Evolutionary conservation across 148 eudicot species (phyloP), one percentile per base, ranked within the genome.

Genomic region (Cornus controversa): DNA sequence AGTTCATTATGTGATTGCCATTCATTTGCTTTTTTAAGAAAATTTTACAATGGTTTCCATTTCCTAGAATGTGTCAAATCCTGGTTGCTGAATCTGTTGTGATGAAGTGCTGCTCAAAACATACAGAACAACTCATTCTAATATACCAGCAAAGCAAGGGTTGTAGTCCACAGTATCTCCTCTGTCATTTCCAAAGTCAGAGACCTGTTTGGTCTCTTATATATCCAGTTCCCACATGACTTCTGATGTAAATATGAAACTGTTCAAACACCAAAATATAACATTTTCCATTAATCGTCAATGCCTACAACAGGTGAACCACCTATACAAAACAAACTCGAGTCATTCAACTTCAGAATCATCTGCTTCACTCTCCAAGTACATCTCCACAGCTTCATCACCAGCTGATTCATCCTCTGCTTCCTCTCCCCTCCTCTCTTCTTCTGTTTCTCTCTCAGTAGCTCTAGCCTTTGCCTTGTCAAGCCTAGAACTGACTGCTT

Each of bases 401-500:
- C 66, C 62, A 2, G 79, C 64, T 26, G 63, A 27, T 72, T 74
- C 64, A 22, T 66, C 83, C 42, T 82, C 90, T 11, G 37, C 64
- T 47, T 81, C 79, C 45, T 58, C 67, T 60, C 45, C 77, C 77
- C 23, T 75, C 63, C 47, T 74, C 37, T 81, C 81, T 53, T 65
- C 85, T 70, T 83, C 87, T 65, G 24, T 79, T 66, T 86, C 93
- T 80, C 89, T 87, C 77, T 89, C 82, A 22, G 92, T 83, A 69
- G 82, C 88, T 75, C 57, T 25, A 71, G 91, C 88, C 83, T 86
- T 90, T n/a, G 99, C 98, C 66, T 78, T 82, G 82, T 91, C 93
- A 62, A 92, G 92, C 79, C 98, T 90, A 16, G 88, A 83, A 80
- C 88, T 90, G 42, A 90, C 98, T 40, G 93, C 88, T 60, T 93